phyloP scores from a whole-genome alignment of 257 asterid genomes.

The Echium plantagineum region DNA sequence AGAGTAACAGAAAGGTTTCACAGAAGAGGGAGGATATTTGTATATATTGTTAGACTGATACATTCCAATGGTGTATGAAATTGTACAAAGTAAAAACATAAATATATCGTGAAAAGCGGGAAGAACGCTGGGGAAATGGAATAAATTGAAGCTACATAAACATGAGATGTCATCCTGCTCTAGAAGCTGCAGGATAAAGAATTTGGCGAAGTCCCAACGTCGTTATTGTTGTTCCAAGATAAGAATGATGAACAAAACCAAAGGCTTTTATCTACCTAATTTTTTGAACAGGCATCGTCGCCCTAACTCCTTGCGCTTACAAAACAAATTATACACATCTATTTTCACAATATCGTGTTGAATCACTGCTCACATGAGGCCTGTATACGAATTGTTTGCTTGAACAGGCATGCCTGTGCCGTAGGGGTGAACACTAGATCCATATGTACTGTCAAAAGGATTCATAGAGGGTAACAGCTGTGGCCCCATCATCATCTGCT shows the following conservation, averaged over 20 bases:
- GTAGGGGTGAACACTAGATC: neutral
- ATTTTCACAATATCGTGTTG: neutral
- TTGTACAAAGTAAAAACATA: too few species aligned
- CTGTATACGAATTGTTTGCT: neutral
- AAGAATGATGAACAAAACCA: neutral
- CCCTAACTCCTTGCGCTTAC: too few species aligned
- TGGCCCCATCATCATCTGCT: slow-evolving; percentile 10
- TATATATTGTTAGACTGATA: too few species aligned
- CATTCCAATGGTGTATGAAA: too few species aligned
- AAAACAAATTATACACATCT: neutral
- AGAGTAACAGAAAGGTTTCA: too few species aligned
- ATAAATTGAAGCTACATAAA: too few species aligned
- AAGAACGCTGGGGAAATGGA: too few species aligned
- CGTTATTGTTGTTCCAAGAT: neutral
- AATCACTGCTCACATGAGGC: neutral
- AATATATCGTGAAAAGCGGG: too few species aligned
- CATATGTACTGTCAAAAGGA: neutral
- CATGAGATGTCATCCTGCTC: too few species aligned
- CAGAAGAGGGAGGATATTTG: too few species aligned
- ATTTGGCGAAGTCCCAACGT: neutral
- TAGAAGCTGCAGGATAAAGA: neutral
- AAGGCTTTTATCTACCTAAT: neutral
- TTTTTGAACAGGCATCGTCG: too few species aligned
- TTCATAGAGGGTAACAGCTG: neutral
- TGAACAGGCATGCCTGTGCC: slow-evolving; percentile 1